phyloP scores from a whole-genome alignment of 2,329 filamentous ascomycete genomes.

The Ascochyta fabae region DNA sequence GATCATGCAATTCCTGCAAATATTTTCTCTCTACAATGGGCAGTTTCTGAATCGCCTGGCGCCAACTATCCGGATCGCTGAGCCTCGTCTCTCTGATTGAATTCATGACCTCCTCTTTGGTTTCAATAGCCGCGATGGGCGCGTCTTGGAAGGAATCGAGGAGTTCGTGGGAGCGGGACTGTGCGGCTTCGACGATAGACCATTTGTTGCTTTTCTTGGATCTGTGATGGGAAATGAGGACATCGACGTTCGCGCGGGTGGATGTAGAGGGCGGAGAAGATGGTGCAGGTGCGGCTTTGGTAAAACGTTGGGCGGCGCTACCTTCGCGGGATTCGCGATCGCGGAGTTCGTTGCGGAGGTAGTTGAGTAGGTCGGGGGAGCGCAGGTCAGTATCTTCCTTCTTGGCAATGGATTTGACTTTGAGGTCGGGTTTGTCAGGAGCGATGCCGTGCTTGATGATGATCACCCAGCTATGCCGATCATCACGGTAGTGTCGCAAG shows the following conservation, averaged over 20 bases:
- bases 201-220: constrained; percentile 92
- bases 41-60: constrained; percentile 77
- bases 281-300: constrained; percentile 30
- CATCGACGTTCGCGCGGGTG: constrained; percentile 72
- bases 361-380: constrained; percentile 73
- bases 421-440: constrained; percentile 63
- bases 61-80: constrained; percentile 84
- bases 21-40: constrained; percentile 82
- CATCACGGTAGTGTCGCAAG: constrained; percentile 75
- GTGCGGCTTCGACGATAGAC: constrained; percentile 81
- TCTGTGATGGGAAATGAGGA: constrained; percentile 81
- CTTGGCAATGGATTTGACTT: constrained; percentile 77
- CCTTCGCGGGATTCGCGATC: constrained; percentile 73
- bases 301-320: constrained; percentile 46
- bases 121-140: constrained; percentile 87
- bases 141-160: constrained; percentile 75
- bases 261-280: constrained; percentile 23
- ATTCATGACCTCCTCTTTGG: constrained; percentile 81
- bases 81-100: constrained; percentile 75
- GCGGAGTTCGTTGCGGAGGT: constrained; percentile 81
- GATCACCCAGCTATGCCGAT: constrained; percentile 83
- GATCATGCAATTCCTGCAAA: constrained; percentile 78
- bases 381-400: constrained; percentile 81
- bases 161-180: constrained; percentile 63
- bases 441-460: constrained; percentile 80